Evolutionary conservation across 2,329 filamentous ascomycete genomes (phyloP), one percentile per base, ranked within the genome.

Genomic region (Leptoxyphium fumago): DNA sequence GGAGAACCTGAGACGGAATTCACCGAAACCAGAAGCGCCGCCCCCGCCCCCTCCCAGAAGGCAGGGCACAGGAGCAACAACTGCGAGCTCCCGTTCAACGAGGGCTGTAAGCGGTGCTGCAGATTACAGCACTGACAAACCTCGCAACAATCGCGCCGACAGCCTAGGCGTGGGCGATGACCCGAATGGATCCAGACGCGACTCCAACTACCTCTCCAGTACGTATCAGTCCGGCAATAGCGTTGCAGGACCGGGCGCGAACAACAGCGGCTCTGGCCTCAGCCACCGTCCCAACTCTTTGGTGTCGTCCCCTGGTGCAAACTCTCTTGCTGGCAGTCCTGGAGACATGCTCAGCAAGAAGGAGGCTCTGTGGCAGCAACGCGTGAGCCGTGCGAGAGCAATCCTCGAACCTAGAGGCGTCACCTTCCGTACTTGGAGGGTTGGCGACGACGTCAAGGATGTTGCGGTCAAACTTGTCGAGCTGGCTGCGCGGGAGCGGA

Each of bases 361-460:
- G 50, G 68, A 86, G 44, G 79, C 81, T 47, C 56, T 86, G 40
- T 91, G 84, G 84, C 69, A 72, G 48, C 72, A 78, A 45, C 67
- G 84, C 36, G 75, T 84, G 65, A 72, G 72, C 38, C 67, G 75
- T 39, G 83, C 84, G 2, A 77, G 82, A 49, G 66, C 69, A 38
- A 66, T 77, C 28, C 68, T 89, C 9, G 74, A 75, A n/a, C 65
- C 68, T 5, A 67, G 78, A 34, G 80, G 80, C 3, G 80, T 91
- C 1, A 65, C 72, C 50, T 58, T 91, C 30, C 76, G 82, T 49
- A 84, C 74, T 15, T 91, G 84, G 84, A 71, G 81, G 38, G 73
- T 72, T 10, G 84, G 84, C 0, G 68, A 71, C 26, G 84, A 91
- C 64, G 80, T 84, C 7, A 68, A 76, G 45, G 68, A 68, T 1